Evolutionary conservation across 2,329 filamentous ascomycete genomes (phyloP).

Genomic region (Scleromitrula shiraiana): DNA sequence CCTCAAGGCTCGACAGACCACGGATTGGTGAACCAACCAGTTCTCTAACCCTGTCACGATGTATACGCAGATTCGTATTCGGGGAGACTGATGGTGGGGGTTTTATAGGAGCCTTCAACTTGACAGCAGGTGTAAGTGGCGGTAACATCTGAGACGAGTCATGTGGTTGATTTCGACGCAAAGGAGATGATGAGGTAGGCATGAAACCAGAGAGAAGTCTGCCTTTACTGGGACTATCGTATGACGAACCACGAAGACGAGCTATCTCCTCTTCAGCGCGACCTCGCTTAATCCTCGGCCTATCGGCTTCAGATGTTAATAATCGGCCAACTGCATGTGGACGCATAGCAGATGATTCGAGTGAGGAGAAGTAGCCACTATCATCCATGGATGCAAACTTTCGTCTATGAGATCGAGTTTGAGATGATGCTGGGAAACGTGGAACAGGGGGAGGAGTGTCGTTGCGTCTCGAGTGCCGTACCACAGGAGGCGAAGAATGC

Average conservation of each 20-base stretch:
- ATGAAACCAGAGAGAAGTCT: conserved; percentile 34
- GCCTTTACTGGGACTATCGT: conserved; percentile 77
- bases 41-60: conserved; percentile 73
- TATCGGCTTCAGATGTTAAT: conserved; percentile 71
- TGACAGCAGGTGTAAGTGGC: conserved; percentile 75
- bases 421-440: conserved; percentile 54
- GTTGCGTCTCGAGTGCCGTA: conserved; percentile 48
- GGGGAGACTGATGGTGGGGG: conserved; percentile 71
- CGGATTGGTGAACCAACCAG: conserved; percentile 74
- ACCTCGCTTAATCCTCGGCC: conserved; percentile 76
- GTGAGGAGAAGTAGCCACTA: conserved; percentile 93
- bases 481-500: conserved; percentile 84
- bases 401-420: conserved; percentile 58
- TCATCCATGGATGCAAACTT: conserved; percentile 79
- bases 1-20: conserved; percentile 42
- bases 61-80: conserved; percentile 83
- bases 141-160: conserved; percentile 56
- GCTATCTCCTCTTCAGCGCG: conserved; percentile 94
- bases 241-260: conserved; percentile 83
- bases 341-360: conserved; percentile 82
- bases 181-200: conserved; percentile 59
- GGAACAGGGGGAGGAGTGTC: conserved; percentile 69
- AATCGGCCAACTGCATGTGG: conserved; percentile 55
- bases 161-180: conserved; percentile 40
- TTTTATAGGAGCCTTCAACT: conserved; percentile 59